A percentile compares a stretch with the other conserved stretches of the same genome.
Conservation (phyloP, 2,329 filamentous ascomycete species). For the Didymellaceae sp. region DNA sequence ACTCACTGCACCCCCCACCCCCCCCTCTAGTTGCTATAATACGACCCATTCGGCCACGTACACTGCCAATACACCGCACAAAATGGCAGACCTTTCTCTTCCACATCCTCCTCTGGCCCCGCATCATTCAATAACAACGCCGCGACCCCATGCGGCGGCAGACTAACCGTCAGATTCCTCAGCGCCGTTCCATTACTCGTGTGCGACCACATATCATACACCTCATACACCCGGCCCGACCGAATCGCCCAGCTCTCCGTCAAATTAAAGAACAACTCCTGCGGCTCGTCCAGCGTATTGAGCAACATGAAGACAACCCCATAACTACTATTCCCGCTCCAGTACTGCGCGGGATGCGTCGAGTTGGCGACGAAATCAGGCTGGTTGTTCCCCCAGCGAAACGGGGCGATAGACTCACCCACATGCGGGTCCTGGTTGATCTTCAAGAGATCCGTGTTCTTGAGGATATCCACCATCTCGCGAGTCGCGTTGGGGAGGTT, state of each 20-base stretch:
- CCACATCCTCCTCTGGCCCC: slow-evolving; percentile 17
- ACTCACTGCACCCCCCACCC: no score
- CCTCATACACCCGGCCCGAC: slow-evolving; percentile 15
- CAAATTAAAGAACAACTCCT: slow-evolving; percentile 29
- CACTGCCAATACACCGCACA: slow-evolving; percentile 23
- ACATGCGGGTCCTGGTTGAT: slow-evolving; percentile 53
- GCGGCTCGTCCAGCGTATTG: slow-evolving; percentile 14
- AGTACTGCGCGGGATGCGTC: slow-evolving; percentile 25
- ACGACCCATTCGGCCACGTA: slow-evolving; percentile 21
- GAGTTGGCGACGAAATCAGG: slow-evolving; percentile 57
- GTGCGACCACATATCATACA: slow-evolving; percentile 25
- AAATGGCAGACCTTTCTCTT: slow-evolving; percentile 10
- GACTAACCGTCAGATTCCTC: slow-evolving; percentile 15
- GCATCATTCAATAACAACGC: slow-evolving; percentile 21
- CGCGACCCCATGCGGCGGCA: slow-evolving; percentile 22
- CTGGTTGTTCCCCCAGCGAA: slow-evolving; percentile 55
- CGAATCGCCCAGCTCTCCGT: slow-evolving; percentile 24
- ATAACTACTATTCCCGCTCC: slow-evolving; percentile 22
- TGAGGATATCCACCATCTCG: slow-evolving; percentile 48
- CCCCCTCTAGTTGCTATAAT: slow-evolving; percentile 25
- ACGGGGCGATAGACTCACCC: slow-evolving; percentile 47
- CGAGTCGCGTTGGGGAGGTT: slow-evolving; percentile 44
- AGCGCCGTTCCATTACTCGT: slow-evolving; percentile 17
- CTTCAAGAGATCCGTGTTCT: slow-evolving; percentile 47
- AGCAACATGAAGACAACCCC: slow-evolving; percentile 28